A percentile compares a stretch with the other conserved stretches of the same genome.
These are phyloP conservation scores for Coprinopsis cinerea DNA, from an alignment of 768 basidiomycete genomes.

Conservation along the genomic window DNA sequence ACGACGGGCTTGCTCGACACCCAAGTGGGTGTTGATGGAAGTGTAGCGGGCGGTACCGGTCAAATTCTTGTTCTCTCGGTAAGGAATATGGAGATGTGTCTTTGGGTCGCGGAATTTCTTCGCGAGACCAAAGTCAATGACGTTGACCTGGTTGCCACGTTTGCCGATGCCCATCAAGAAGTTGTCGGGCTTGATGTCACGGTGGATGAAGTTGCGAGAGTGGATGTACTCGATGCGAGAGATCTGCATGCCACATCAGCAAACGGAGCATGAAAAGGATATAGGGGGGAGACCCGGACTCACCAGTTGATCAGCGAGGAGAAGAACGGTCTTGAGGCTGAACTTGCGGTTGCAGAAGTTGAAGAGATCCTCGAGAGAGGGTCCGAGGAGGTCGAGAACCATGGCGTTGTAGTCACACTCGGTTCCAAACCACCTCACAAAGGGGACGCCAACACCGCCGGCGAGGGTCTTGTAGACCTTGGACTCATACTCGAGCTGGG, in stretches of 20 bases:
- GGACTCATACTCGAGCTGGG: constrained; percentile 99
- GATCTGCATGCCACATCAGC: constrained; percentile 48
- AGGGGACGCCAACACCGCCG: constrained; percentile 97
- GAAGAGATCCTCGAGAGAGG: constrained; percentile 87
- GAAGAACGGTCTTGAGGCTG: constrained; percentile 91
- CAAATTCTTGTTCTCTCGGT: constrained; percentile 99
- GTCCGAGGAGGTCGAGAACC: constrained; percentile 95
- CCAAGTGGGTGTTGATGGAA: constrained; percentile 97
- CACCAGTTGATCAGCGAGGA: constrained; percentile 95
- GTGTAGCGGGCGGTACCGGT: constrained; percentile 99
- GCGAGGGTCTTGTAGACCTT: constrained; percentile 97
- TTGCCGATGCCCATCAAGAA: constrained; percentile 99
- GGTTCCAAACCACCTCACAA: constrained; percentile 91
- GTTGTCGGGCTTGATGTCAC: constrained; percentile 99
- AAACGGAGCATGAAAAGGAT: constrained; percentile 17
- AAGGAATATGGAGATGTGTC: constrained; percentile 99
- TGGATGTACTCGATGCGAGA: constrained; percentile 99
- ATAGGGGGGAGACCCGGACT: constrained; percentile 23
- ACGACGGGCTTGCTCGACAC: constrained; percentile 96
- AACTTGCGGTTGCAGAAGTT: constrained; percentile 98
- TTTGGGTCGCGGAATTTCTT: constrained; percentile 99
- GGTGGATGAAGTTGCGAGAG: constrained; percentile 96
- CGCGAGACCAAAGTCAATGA: constrained; percentile 96
- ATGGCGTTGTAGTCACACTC: constrained; percentile 99
- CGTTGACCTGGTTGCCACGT: constrained; percentile 99